Conservation (phyloP, 2,329 filamentous ascomycete genomes). For the Ceratocystis lukuohia region DNA sequence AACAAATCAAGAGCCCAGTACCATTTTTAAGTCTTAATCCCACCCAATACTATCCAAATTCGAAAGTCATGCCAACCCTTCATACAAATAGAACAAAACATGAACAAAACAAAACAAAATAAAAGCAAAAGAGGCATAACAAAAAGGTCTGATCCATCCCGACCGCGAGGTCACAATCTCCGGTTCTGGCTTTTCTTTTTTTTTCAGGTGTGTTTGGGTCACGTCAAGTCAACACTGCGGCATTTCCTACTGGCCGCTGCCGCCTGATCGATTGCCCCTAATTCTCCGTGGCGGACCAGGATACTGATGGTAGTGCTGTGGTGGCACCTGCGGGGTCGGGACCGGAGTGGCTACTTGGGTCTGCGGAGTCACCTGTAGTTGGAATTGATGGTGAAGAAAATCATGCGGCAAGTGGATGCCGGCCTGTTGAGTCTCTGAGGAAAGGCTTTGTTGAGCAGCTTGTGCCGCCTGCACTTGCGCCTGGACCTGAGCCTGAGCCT, state of each 20-base stretch:
- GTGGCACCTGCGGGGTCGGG: slow-evolving; percentile 11
- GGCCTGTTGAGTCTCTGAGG: slow-evolving; percentile 7
- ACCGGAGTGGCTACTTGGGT: slow-evolving; percentile 3
- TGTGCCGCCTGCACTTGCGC: slow-evolving; percentile 20
- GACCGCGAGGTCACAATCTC: slow-evolving; percentile 7
- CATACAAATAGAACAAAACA: not conserved
- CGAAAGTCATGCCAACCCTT: not conserved
- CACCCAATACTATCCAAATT: slow-evolving; percentile 8
- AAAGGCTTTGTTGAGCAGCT: slow-evolving; percentile 17
- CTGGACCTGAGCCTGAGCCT: slow-evolving; percentile 23
- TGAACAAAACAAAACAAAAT: slow-evolving; percentile 1
- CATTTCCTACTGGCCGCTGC: not conserved
- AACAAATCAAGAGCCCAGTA: not conserved
- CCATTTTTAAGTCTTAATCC: slow-evolving; percentile 6
- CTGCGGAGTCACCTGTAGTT: slow-evolving; percentile 13
- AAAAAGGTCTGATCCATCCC: not conserved
- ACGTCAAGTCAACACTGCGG: not conserved
- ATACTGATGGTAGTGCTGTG: slow-evolving; percentile 16
- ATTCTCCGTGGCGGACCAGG: slow-evolving; percentile 12
- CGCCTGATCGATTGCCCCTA: not conserved
- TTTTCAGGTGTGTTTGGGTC: not conserved
- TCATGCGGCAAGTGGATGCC: slow-evolving; percentile 5
- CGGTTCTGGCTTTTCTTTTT: slow-evolving; percentile 1
- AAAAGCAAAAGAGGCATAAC: not conserved
- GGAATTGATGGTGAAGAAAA: slow-evolving; percentile 18